These are phyloP conservation scores for Nyctanthes arbortristis DNA, from an alignment of 257 asterid species.

Conservation along the genomic window DNA sequence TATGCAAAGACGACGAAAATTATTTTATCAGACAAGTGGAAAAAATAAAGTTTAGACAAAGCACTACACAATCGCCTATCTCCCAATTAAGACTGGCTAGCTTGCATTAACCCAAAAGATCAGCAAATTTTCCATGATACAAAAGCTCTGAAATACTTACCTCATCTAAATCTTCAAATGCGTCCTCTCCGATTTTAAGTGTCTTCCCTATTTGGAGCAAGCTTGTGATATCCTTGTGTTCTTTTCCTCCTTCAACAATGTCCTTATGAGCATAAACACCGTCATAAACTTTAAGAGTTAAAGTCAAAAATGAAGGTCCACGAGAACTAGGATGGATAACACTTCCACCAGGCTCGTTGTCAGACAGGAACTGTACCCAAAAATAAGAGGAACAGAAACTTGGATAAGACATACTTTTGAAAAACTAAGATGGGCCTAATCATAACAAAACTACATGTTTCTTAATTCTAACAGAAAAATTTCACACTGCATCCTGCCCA, in stretches of 20 bases:
- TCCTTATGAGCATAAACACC: slow-evolving; percentile 89
- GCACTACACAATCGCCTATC: neutral
- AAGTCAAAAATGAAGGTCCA: slow-evolving; percentile 80
- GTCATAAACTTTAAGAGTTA: slow-evolving; percentile 77
- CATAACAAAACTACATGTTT: too few species aligned
- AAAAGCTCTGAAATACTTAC: slow-evolving; percentile 38
- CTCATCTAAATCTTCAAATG: slow-evolving; percentile 97
- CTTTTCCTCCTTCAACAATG: slow-evolving; percentile 89
- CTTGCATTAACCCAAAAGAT: neutral
- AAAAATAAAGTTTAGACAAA: neutral
- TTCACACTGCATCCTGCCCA: too few species aligned
- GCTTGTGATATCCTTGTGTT: slow-evolving; percentile 88
- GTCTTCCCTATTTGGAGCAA: slow-evolving; percentile 89
- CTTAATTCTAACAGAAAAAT: too few species aligned
- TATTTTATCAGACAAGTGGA: neutral
- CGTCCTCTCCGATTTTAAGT: slow-evolving; percentile 90
- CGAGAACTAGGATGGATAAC: slow-evolving; percentile 88
- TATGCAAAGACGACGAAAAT: neutral
- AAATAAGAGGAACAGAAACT: neutral
- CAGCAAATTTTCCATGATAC: neutral
- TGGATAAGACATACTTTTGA: too few species aligned
- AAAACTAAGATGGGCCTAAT: too few species aligned
- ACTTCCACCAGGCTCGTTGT: slow-evolving; percentile 91
- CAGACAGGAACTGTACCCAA: slow-evolving; percentile 56
- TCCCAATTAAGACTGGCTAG: slow-evolving; percentile 7